Evolutionary conservation across 805 yeast genomes (phyloP).

Genomic region (Middelhovenomyces tepae): DNA sequence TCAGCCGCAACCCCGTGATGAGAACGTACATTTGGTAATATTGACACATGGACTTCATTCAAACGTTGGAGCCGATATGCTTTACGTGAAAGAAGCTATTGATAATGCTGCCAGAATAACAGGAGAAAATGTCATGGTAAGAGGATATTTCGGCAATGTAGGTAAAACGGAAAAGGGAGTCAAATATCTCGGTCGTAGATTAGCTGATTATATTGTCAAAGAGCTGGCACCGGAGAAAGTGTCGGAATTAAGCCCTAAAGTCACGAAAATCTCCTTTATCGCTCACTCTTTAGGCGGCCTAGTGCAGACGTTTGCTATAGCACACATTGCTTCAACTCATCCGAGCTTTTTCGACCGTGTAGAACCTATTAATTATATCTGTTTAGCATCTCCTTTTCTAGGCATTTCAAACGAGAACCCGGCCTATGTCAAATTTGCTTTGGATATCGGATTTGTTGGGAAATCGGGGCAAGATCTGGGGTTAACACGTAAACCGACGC

Average conservation of each 20-base stretch:
- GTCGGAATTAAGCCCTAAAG: constrained; percentile 28
- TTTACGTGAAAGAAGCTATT: constrained; percentile 72
- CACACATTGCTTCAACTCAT: constrained; percentile 52
- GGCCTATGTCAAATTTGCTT: constrained; percentile 68
- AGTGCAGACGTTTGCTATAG: constrained; percentile 84
- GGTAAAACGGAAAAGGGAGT: constrained; percentile 88
- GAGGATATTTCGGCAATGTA: constrained; percentile 77
- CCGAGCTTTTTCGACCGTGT: constrained; percentile 61
- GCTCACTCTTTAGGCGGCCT: constrained; percentile 95
- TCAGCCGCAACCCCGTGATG: constrained; percentile 42
- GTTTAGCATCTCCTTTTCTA: constrained; percentile 80
- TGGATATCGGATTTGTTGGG: constrained; percentile 87
- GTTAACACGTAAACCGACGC: constrained; percentile 35
- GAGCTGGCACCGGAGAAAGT: constrained; percentile 36
- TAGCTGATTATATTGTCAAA: constrained; percentile 62
- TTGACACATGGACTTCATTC: constrained; percentile 91
- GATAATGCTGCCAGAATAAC: constrained; percentile 39
- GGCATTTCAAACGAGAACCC: constrained; percentile 90
- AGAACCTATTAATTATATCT: constrained; percentile 68
- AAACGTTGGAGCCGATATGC: constrained; percentile 83
- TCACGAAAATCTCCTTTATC: constrained; percentile 67
- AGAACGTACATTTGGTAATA: constrained; percentile 74
- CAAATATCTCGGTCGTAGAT: constrained; percentile 69
- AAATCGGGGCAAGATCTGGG: constrained; percentile 87
- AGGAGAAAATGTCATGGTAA: constrained; percentile 61